These are phyloP conservation scores for Helicocarpus griseus DNA, from an alignment of 2,329 filamentous ascomycete genomes.

Conservation along the genomic window DNA sequence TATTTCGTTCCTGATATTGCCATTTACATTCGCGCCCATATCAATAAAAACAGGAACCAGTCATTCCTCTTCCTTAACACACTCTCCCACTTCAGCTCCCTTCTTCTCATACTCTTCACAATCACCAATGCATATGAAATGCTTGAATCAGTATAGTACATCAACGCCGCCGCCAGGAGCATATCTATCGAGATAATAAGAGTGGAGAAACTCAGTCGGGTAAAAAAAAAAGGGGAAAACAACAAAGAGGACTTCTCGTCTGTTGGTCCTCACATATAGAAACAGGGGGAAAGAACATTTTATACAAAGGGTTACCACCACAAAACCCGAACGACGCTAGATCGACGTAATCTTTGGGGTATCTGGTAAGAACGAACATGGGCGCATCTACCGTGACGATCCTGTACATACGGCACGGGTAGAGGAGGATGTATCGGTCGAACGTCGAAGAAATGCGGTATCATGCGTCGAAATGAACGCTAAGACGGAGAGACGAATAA, in stretches of 20 bases:
- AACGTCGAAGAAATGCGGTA: background rate
- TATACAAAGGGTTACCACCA: too few species aligned
- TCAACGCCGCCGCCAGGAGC: background rate
- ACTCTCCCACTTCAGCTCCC: background rate
- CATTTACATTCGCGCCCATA: background rate
- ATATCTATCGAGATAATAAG: conserved; percentile 4
- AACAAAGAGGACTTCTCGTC: too few species aligned
- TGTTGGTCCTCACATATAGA: too few species aligned
- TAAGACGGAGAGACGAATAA: background rate
- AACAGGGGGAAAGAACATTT: too few species aligned
- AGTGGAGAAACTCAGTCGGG: conserved; percentile 4
- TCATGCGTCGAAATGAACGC: background rate
- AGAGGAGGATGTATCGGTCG: background rate
- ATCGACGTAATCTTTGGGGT: too few species aligned
- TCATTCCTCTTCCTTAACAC: background rate
- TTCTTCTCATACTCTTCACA: background rate
- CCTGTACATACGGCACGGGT: too few species aligned
- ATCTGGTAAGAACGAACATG: too few species aligned
- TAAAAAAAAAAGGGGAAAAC: too few species aligned
- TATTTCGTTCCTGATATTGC: background rate
- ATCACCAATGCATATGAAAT: background rate
- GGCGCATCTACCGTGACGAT: too few species aligned
- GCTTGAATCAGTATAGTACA: background rate
- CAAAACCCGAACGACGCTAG: too few species aligned
- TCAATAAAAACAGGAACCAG: background rate